Percentiles rank a stretch among this genome's conserved stretches.
These are phyloP conservation scores for Dactylonectria macrodidyma DNA, from an alignment of 2,329 filamentous ascomycete species.

Conservation along the genomic window DNA sequence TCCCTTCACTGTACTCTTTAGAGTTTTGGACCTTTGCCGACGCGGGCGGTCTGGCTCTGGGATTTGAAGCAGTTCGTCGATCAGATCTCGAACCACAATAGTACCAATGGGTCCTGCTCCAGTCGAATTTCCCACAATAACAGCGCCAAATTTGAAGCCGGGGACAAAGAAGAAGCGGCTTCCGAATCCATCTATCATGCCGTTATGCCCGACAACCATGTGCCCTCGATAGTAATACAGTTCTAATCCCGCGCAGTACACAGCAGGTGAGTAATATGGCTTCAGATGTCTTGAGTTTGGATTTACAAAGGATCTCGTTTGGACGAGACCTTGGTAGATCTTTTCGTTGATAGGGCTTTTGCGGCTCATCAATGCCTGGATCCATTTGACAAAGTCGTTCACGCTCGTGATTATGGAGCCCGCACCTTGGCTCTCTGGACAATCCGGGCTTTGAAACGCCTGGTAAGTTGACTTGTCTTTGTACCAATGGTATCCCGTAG, in stretches of 20 bases:
- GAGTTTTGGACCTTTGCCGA: constrained; percentile 5
- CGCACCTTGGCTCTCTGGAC: constrained; percentile 49
- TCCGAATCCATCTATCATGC: constrained; percentile 43
- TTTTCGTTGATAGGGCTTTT: constrained; percentile 43
- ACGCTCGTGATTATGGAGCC: constrained; percentile 49
- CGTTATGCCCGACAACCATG: constrained; percentile 46
- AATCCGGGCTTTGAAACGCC: constrained; percentile 23
- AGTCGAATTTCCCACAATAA: constrained; percentile 45
- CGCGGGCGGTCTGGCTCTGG: background rate
- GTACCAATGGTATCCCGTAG: constrained; percentile 29
- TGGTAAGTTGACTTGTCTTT: constrained; percentile 9
- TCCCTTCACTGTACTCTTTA: background rate
- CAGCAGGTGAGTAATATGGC: constrained; percentile 20
- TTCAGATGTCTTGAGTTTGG: constrained; percentile 28
- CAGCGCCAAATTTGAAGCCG: constrained; percentile 43
- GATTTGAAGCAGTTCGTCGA: constrained; percentile 34
- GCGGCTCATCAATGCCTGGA: constrained; percentile 46
- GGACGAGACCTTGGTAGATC: constrained; percentile 43
- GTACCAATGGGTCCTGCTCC: constrained; percentile 33
- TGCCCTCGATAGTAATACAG: constrained; percentile 39
- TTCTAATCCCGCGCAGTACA: constrained; percentile 46
- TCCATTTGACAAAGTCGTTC: constrained; percentile 49
- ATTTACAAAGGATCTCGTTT: constrained; percentile 35
- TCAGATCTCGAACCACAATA: constrained; percentile 39
- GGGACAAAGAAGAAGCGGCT: constrained; percentile 49